phyloP scores from a whole-genome alignment of 2,329 filamentous ascomycete species.

The Dothistroma pini region DNA sequence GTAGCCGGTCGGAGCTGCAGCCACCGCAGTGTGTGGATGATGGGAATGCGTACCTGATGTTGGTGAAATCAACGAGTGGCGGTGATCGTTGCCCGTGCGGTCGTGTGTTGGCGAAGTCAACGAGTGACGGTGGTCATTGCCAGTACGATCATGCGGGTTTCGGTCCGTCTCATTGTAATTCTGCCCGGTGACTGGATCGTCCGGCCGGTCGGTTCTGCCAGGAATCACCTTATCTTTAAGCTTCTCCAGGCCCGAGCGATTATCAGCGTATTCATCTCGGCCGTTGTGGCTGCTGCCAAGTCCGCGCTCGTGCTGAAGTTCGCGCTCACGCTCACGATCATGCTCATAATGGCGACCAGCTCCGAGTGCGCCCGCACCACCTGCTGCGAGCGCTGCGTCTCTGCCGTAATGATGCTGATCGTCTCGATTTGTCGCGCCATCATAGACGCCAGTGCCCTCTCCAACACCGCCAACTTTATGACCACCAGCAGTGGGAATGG shows the following conservation, averaged over 20 bases:
- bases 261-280: background rate
- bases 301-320: background rate
- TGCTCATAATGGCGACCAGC: background rate
- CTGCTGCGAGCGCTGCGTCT: constrained; percentile 4
- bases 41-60: background rate
- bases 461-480: constrained; percentile 18
- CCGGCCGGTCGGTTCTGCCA: constrained; percentile 1
- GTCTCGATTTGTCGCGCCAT: background rate
- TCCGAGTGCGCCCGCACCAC: constrained; percentile 1
- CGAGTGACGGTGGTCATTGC: background rate
- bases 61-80: background rate
- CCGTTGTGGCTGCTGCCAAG: background rate
- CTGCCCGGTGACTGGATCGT: constrained; percentile 2
- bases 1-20: background rate
- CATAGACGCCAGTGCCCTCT: background rate
- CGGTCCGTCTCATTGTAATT: constrained; percentile 4
- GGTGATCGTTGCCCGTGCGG: background rate
- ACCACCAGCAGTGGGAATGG: constrained; percentile 28
- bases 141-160: background rate
- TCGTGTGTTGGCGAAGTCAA: background rate
- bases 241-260: constrained; percentile 2
- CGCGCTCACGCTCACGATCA: background rate
- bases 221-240: background rate
- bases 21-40: background rate
- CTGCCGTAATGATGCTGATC: constrained; percentile 7